Base-by-base conservation (phyloP, 2,329 filamentous ascomycete species). In the Parastagonospora avenae region DNA sequence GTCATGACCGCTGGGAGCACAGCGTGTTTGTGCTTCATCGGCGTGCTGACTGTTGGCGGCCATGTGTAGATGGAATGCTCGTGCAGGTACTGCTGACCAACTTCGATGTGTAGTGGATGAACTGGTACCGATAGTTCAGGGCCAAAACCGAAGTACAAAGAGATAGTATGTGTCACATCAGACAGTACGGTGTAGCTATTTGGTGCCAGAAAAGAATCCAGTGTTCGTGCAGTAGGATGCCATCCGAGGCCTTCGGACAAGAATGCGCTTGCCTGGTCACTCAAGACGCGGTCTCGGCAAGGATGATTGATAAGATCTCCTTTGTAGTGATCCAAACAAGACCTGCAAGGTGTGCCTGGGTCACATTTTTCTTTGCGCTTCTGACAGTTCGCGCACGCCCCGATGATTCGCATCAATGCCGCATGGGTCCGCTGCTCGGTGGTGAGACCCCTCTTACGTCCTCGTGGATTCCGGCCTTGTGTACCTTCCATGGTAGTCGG, bases 271-370 rank as follows among this genome's bases (percentile, higher is more conserved):
- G 66, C 60, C 4, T 74, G 53, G 33, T 72, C 60, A 1, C 60
- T 60, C 1, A 74, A 57, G 4, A 66, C 44, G 24, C 62, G 63
- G 15, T 73, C 66, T 24, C 74, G 68, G 47, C 73, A 75, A 8
- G 73, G 74, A 30, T 66, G 56, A 5, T 71, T 66, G 37, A 74
- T 48, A 27, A 75, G 55, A 36, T 74, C 67, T 16, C 64, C 60
- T 47, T 71, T 73, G 61, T 66, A 76, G 46, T 74, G 66, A 16
- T 73, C 67, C 19, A 75, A 54, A 40, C 74, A 76, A 1, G 71
- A 62, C 32, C 63, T 68, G 62, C 74, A 76, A 9, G 74, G 74
- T 31, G 67, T 72, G 0, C 73, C 73, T n/a, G 67, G 62, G 42
- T 76, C 74, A 42, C 74, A 76, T 44, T 66, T 68, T 54, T 69